phyloP scores from a whole-genome alignment of 75 land plant species.

The Pinus taeda region DNA sequence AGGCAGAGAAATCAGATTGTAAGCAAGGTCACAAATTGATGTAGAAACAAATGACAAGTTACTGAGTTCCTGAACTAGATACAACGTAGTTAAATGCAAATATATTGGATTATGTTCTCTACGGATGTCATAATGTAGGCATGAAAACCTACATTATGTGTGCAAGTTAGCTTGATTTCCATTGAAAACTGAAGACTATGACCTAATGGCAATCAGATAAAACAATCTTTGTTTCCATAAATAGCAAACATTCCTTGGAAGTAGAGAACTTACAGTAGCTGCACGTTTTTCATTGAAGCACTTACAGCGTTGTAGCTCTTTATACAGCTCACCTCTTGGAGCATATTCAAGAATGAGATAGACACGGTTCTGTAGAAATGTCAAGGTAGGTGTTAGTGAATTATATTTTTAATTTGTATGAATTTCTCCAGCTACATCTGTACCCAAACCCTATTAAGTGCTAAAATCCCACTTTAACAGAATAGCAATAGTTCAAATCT shows the following conservation, averaged over 20 bases:
- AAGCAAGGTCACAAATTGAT: background rate
- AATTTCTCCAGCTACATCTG: background rate
- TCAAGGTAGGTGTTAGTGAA: background rate
- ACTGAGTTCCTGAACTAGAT: no score
- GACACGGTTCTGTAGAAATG: constrained; percentile 26
- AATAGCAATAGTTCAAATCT: background rate
- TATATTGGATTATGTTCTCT: no score
- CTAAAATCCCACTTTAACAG: background rate
- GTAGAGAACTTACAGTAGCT: constrained; percentile 69
- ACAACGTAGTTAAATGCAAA: no score
- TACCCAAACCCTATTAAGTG: background rate
- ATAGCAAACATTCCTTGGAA: background rate
- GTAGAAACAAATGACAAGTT: no score
- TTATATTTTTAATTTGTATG: background rate
- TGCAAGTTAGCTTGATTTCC: no score
- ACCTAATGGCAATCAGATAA: background rate
- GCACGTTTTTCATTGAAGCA: constrained; percentile 77
- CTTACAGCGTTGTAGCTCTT: constrained; percentile 76
- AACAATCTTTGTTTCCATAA: background rate
- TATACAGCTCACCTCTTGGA: constrained; percentile 84
- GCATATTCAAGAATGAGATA: constrained; percentile 86
- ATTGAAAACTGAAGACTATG: background rate
- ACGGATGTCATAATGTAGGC: no score
- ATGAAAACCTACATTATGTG: no score
- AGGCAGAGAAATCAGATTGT: background rate